These are phyloP conservation scores for Euphorbia schlechtendalii DNA, from an alignment of 441 rosid genomes.

Conservation along the genomic window DNA sequence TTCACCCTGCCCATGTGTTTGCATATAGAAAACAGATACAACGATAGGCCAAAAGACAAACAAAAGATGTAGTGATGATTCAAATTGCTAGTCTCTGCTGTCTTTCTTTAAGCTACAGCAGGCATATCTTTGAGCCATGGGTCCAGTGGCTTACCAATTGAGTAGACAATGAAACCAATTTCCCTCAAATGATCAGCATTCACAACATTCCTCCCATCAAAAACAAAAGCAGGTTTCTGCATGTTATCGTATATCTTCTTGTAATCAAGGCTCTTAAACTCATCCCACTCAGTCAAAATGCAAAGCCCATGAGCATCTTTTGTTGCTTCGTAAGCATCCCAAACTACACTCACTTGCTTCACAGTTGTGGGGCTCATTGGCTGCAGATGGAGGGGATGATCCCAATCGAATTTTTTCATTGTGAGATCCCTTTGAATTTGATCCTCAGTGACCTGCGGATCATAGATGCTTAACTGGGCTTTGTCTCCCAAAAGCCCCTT, in stretches of 20 bases:
- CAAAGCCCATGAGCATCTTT: slow-evolving; percentile 88
- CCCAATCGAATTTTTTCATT: no score
- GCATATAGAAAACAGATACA: slow-evolving; percentile 25
- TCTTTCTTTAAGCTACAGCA: slow-evolving; percentile 95
- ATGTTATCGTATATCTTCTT: slow-evolving; percentile 61
- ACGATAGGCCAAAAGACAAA: slow-evolving; percentile 5
- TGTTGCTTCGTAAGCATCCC: slow-evolving; percentile 80
- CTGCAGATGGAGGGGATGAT: no score
- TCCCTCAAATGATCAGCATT: slow-evolving; percentile 62
- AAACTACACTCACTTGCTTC: slow-evolving; percentile 61
- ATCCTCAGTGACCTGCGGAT: slow-evolving; percentile 90
- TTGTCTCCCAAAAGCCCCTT: slow-evolving; percentile 90
- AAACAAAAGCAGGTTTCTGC: slow-evolving; percentile 82
- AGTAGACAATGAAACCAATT: slow-evolving; percentile 90
- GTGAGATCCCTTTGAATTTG: no score
- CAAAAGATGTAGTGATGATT: slow-evolving; percentile 26
- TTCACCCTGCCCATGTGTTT: no score
- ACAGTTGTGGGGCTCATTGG: slow-evolving; percentile 73
- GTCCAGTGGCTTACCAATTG: slow-evolving; percentile 92
- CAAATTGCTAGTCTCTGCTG: slow-evolving; percentile 30
- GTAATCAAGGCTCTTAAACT: slow-evolving; percentile 79
- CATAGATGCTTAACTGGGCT: slow-evolving; percentile 81
- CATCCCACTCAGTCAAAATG: slow-evolving; percentile 95
- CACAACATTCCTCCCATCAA: slow-evolving; percentile 76
- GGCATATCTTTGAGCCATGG: no score